Evolutionary conservation across 2,329 filamentous ascomycete genomes (phyloP), one percentile per base, ranked within the genome.

Genomic region (Venturia effusa): DNA sequence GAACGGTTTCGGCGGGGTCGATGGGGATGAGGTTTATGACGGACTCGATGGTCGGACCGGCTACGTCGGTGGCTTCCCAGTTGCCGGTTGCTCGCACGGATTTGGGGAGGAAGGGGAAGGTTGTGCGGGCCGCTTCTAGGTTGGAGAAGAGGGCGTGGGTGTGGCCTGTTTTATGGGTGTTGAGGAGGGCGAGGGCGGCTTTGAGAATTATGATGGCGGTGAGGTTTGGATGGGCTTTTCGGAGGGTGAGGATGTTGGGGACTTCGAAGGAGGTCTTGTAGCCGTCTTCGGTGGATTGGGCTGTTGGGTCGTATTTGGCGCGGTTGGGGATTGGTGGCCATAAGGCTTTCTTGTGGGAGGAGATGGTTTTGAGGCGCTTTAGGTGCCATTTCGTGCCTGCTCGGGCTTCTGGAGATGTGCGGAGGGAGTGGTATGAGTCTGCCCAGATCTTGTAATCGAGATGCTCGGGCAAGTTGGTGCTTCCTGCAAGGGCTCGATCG

Each of bases 381-480:
- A 62, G 34, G 41, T 62, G 61, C 41, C 45, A 62, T 54, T 48
- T 62, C 8, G 61, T 62, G 30, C n/a, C 61, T 41, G 61, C 61
- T 39, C 43, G 39, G 27, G 61, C 61, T 45, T 40, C 61, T 4
- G 61, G 41, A 8, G 61, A 62, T 32, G 61, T 45, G 34, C 61
- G 61, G 27, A 62, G 61, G 22, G 40, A 37, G 45, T 45, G 54
- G 41, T 48, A 62, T n/a, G 40, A 54, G 30, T 62, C 61, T 17
- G 41, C 40, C 40, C 45, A 62, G n/a, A 62, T 40, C 11, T 48
- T 45, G 61, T 54, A 62, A 41, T 62, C 61, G 11, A 60, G 34
- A 24, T 60, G 59, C 32, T 60, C 59, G 17, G 41, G 59, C 17
- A 60, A 8, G 15, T 60, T 60, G 59, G 34, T 43, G 32, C n/a